Evolutionary conservation across 2,329 filamentous ascomycete genomes (phyloP), one percentile per base, ranked within the genome.

Genomic region (Aurifilum marmelostoma): DNA sequence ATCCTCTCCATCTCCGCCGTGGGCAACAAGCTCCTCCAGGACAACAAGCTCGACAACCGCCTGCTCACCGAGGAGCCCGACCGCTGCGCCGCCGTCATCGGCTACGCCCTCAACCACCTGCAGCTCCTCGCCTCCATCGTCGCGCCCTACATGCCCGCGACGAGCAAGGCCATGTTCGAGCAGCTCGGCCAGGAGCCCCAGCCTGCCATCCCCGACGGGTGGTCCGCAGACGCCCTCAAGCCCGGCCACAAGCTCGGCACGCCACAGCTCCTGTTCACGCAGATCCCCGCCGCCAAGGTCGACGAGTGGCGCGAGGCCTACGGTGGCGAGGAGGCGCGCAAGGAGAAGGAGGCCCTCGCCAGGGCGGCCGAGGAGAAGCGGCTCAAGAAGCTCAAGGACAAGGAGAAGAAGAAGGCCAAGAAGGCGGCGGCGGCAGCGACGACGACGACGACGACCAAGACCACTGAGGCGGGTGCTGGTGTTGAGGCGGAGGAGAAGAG

Each of bases 111-210:
- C 70, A 97, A 97, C 81, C 88, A 94, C 72, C 89, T 95, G 66
- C 89, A 95, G 76, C 89, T 97, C 41, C 85, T 97, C 62, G 92
- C 94, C 29, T 90, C 88, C 66, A 82, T 97, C 58, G 87, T 94
- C 68, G 88, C 89, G 65, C 94, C 94, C 0, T 97, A 95, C 81
- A 92, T 97, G 85, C 94, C 93, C 54, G 86, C 86, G n/a, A 94
- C 91, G 11, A 85, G 91, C 3, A 85, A 85, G 70, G 88, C 88
- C 41, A 97, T 97, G 74, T 87, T 93, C 73, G 80, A 87, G 72
- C 95, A 97, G 82, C 87, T 98, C 37, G 88, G 91, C 61, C 77
- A 87, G 66, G 72, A 78, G 91, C 71, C 84, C 69, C 80, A 87
- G 75, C 79, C 85, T 62, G 80, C 80, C 47, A 93, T 94, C 71